Base-by-base conservation (phyloP, 2,329 filamentous ascomycete species). In the Paracoccidioides lutzii region DNA sequence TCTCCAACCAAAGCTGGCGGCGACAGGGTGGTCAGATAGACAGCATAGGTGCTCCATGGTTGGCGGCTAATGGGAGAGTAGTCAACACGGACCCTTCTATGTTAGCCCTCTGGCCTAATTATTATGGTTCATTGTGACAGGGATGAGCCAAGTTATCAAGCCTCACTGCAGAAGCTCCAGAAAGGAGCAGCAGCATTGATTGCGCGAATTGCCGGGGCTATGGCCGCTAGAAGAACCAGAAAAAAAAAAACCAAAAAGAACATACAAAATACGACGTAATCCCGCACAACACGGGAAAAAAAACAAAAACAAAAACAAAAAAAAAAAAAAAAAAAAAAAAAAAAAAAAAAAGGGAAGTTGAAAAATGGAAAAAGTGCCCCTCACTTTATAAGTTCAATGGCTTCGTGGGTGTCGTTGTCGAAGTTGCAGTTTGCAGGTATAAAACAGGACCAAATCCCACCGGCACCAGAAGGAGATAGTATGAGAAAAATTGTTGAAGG, bases 1-100 rank as follows among this genome's bases (percentile, higher is more conserved):
- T 97, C 91, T 62, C 88, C 80, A 50, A 85, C 69, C 59, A 95
- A 83, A 35, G 90, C 88, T 66, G 94, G 84, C 42, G 90, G 93
- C 46, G 89, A 94, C 66, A 96, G 84, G 14, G 91, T 97, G 32
- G 91, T 93, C 67, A 95, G 77, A 73, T 96, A 88, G 58, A 96
- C 83, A 52, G 91, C 89, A 69, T 96, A 97, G 10, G 88, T 87
- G 72, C 86, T 95, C 90, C 90, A 97, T 51, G 82, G 85, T 69
- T 96, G 91, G 66, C 88, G 88, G 65, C 90, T 95, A 64, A 58
- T 49, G 44, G 14, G 48, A 52, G 55, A 49, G 57, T 42, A 51
- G 52, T 46, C 52, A 58, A 59, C 58, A 62, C 56, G 58, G 58
- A 60, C 58, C 55, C 57, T 43, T 58, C 54, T 56, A 49, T 46